phyloP scores from a whole-genome alignment of 2,329 filamentous ascomycete genomes.

The Neonectria ditissima region DNA sequence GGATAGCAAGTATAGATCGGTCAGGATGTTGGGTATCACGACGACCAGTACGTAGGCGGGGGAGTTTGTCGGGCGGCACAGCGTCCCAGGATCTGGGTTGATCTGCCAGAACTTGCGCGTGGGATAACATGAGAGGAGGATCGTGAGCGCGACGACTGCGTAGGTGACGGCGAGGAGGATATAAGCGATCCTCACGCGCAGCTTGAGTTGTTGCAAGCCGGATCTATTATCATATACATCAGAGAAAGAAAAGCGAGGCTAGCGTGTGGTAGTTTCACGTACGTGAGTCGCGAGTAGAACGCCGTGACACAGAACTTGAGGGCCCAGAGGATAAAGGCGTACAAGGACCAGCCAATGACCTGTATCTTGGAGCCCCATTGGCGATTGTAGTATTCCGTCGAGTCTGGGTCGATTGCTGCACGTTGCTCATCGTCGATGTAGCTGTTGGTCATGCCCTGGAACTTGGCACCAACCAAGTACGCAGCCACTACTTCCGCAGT shows the following conservation, averaged over 20 bases:
- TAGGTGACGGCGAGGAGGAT: constrained; percentile 34
- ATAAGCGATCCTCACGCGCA: constrained; percentile 33
- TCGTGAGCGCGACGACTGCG: constrained; percentile 27
- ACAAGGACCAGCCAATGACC: constrained; percentile 47
- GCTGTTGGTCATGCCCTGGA: constrained; percentile 38
- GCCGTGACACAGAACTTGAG: constrained; percentile 47
- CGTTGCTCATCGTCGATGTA: constrained; percentile 36
- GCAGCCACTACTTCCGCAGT: constrained; percentile 38
- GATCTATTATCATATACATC: constrained; percentile 22
- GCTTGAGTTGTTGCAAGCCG: constrained; percentile 31
- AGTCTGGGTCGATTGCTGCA: constrained; percentile 27
- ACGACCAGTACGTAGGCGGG: constrained; percentile 37
- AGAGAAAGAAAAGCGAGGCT: not conserved
- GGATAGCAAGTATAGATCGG: constrained; percentile 34
- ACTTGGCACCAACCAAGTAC: constrained; percentile 38
- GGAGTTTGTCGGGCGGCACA: constrained; percentile 38
- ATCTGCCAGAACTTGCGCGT: constrained; percentile 63
- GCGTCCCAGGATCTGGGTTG: constrained; percentile 50
- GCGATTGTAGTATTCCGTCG: constrained; percentile 38
- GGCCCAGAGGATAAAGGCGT: constrained; percentile 47
- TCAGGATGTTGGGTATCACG: constrained; percentile 38
- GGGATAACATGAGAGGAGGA: constrained; percentile 45
- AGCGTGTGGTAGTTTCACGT: constrained; percentile 12
- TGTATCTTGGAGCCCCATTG: constrained; percentile 48
- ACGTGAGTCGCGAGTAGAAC: constrained; percentile 48